Evolutionary conservation across 73 alveolate species (phyloP).

Genomic region (Paramecium sonneborni): DNA sequence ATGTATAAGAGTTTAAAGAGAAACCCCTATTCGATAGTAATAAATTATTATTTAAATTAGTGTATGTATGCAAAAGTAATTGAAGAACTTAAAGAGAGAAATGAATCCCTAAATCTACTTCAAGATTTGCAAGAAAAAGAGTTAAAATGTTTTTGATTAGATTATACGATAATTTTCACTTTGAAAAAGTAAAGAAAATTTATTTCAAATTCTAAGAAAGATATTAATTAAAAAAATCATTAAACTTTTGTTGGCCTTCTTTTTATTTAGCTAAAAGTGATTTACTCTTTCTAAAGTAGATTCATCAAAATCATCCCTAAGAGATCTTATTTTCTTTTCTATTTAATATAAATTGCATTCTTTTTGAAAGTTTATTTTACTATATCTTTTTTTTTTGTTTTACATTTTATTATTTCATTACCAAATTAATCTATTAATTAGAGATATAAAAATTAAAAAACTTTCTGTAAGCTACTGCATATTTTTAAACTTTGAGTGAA

Average conservation of each 20-base stretch:
- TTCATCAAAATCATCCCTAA: background rate
- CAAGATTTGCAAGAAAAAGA: slow-evolving; percentile 3
- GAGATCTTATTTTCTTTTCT: background rate
- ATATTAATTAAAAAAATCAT: background rate
- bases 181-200: no score
- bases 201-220: background rate
- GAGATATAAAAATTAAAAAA: background rate
- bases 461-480: background rate
- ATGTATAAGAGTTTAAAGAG: background rate
- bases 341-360: background rate
- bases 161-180: no score
- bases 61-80: background rate
- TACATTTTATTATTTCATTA: background rate
- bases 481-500: background rate
- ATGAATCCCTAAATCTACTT: background rate
- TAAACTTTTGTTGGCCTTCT: background rate
- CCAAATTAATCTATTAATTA: background rate
- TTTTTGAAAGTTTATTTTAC: background rate
- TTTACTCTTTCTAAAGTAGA: background rate
- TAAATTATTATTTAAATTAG: background rate
- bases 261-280: background rate
- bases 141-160: background rate
- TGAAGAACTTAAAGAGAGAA: background rate
- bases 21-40: background rate
- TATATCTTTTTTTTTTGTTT: background rate